These are phyloP conservation scores for Apiotrichum veenhuisii DNA, from an alignment of 1,284 basidiomycete species.

Conservation along the genomic window DNA sequence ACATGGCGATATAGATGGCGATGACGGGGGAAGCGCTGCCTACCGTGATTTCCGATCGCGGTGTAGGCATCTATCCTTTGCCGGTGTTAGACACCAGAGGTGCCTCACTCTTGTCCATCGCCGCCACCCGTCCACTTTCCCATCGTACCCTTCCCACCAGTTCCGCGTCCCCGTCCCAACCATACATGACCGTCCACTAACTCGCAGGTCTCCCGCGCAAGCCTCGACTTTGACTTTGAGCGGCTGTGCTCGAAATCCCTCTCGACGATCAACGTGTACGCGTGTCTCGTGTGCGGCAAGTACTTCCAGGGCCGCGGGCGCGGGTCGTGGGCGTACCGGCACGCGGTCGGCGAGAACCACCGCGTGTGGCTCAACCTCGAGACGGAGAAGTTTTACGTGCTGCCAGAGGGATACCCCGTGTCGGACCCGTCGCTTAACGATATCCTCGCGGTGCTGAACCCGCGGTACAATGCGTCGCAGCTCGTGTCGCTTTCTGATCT, in stretches of 20 bases:
- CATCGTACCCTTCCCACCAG: no score
- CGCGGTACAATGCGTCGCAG: slow-evolving; percentile 62
- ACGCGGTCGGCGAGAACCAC: slow-evolving; percentile 96
- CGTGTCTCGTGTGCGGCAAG: slow-evolving; percentile 96
- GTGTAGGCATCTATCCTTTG: no score
- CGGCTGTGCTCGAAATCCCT: slow-evolving; percentile 95
- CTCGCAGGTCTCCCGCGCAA: slow-evolving; percentile 72
- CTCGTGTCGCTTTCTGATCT: slow-evolving; percentile 57
- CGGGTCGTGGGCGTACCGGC: slow-evolving; percentile 89
- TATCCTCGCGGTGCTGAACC: slow-evolving; percentile 84
- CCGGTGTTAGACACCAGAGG: no score
- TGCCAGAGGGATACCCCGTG: slow-evolving; percentile 96
- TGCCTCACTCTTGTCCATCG: no score
- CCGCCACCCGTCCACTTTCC: no score
- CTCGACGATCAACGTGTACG: slow-evolving; percentile 96
- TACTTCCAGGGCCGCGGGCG: slow-evolving; percentile 97
- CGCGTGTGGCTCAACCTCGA: slow-evolving; percentile 96
- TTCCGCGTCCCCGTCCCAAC: no score
- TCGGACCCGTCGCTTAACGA: slow-evolving; percentile 93
- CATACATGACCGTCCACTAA: no score
- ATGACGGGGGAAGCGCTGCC: no score
- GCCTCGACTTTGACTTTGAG: slow-evolving; percentile 98
- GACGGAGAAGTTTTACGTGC: slow-evolving; percentile 91
- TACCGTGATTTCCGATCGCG: no score
- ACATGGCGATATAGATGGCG: no score